These are phyloP conservation scores for Cinnamomum micranthum DNA, from an alignment of 164 flowering plant genomes.

Conservation along the genomic window DNA sequence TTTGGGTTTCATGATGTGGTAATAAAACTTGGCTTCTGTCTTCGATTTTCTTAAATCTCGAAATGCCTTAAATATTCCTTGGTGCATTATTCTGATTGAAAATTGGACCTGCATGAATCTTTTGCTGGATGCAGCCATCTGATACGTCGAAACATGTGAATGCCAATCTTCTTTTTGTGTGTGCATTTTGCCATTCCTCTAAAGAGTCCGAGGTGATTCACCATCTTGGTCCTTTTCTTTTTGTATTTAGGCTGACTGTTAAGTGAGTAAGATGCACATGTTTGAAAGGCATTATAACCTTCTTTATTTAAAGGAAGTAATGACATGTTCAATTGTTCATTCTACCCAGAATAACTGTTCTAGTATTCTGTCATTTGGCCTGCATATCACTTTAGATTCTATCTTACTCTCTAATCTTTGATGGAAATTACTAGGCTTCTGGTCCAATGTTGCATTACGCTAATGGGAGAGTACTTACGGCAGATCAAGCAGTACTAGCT, in stretches of 20 bases:
- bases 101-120: neutral
- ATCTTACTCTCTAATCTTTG: neutral
- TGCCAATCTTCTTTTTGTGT: neutral
- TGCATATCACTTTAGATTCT: neutral
- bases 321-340: neutral
- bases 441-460: conserved; percentile 19
- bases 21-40: neutral
- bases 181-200: conserved; percentile 19
- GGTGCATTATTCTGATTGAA: neutral
- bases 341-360: too few species aligned
- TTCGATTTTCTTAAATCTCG: neutral
- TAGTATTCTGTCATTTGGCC: neutral
- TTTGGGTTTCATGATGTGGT: conserved; percentile 6
- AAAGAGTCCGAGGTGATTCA: conserved; percentile 7
- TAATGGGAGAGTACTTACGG: conserved; percentile 11
- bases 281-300: neutral
- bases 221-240: neutral
- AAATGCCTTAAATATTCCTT: neutral
- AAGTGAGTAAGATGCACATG: too few species aligned
- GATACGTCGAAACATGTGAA: neutral
- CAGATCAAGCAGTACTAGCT: neutral
- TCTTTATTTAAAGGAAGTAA: neutral
- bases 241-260: too few species aligned
- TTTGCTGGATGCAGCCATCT: conserved; percentile 1
- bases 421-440: conserved; percentile 9